phyloP scores from a whole-genome alignment of 139 green algal species.

The Bryopsis sp. region DNA sequence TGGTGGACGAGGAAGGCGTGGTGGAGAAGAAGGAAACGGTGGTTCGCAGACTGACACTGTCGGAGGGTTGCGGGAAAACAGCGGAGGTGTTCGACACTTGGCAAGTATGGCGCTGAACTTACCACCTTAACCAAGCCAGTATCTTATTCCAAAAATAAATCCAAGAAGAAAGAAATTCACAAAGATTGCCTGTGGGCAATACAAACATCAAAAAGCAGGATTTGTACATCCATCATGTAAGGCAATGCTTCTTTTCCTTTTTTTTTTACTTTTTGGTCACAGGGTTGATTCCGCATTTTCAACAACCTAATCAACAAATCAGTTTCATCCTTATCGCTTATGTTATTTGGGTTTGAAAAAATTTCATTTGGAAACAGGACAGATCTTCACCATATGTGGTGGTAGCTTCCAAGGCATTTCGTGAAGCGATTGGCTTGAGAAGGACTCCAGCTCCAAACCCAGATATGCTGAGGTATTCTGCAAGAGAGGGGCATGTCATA shows the following conservation, averaged over 20 bases:
- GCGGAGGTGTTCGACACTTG: constrained; percentile 2
- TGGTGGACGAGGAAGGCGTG: not conserved
- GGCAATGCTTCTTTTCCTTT: too few relatives aligned
- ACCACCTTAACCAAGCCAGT: too few relatives aligned
- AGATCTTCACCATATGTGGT: not conserved
- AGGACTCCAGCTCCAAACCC: constrained; percentile 5
- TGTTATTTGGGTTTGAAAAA: too few relatives aligned
- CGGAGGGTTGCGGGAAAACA: not conserved
- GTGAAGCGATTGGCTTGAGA: constrained; percentile 29
- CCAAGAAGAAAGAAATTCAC: too few relatives aligned
- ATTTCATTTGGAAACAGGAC: not conserved
- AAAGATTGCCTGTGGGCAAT: too few relatives aligned
- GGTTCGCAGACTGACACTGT: not conserved
- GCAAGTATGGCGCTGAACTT: not conserved
- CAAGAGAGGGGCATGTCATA: not conserved
- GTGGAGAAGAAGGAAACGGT: not conserved
- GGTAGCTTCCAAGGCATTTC: not conserved
- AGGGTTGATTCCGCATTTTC: too few relatives aligned
- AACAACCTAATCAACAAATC: too few relatives aligned
- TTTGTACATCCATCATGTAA: too few relatives aligned
- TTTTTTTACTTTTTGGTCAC: too few relatives aligned
- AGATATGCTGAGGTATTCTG: not conserved
- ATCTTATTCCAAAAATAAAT: too few relatives aligned
- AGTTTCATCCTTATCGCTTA: too few relatives aligned
- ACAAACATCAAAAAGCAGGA: too few relatives aligned